Evolutionary conservation across 805 yeast species (phyloP), one percentile per base, ranked within the genome.

Genomic region (Suhomyces tanzawaensis): DNA sequence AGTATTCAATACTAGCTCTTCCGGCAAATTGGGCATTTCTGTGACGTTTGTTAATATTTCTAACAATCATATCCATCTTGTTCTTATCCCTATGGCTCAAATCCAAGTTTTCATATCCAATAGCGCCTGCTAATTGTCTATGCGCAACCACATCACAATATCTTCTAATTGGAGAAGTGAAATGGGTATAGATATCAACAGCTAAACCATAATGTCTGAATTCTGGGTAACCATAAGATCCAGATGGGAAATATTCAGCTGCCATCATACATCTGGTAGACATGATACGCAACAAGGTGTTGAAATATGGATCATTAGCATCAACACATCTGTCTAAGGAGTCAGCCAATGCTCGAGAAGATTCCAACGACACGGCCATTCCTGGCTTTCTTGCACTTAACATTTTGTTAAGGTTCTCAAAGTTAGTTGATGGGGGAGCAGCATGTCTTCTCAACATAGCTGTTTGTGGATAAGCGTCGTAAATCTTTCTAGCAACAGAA

Each of bases 251-350:
- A 58, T 93, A 93, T 58, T 91, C 97, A 2, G 99, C 99, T 2
- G 99, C 96, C 85, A 89, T 87, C 99, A 93, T 93, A 65, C 98
- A 91, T 53, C 99, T 77, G 0, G 99, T 93, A 6, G 97, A 93
- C 95, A 93, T 84, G 48, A 93, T 93, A 62, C 99, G 81, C 5
- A 91, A 72, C 51, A 93, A 72, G 0, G 97, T 93, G 63, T 93
- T 93, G 75, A 93, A 88, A 57, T 87, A 93, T 5, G 90, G 83
- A 60, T 93, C 98, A 0, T 76, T 56, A 17, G 81, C 77, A 60
- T 91, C 98, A 23, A 68, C 78, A 63, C 96, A 88, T 41, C 86
- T 74, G 58, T 93, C 99, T 36, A 93, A 71, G 14, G 97, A 89
- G 53, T 90, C 96, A 2, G 99, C 98, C 31, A 93, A 73, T 0